Percentiles rank a stretch among this genome's conserved stretches.
phyloP scores from a whole-genome alignment of 192 early-diverging fungal species.

The Gonapodya prolifera region DNA sequence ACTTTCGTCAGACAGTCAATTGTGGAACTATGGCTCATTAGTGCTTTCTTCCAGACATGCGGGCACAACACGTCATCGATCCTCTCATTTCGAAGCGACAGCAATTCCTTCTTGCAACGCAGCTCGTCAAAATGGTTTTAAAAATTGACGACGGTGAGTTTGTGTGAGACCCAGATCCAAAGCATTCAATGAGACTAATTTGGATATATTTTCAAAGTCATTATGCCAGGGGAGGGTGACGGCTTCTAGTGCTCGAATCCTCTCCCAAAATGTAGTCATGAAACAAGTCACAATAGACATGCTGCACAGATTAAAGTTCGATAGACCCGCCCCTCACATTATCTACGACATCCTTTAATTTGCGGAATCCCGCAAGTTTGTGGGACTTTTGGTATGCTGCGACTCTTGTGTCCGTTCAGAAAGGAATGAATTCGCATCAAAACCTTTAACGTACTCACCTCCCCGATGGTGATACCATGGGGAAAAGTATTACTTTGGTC shows the following conservation, averaged over 20 bases:
- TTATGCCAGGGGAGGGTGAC: constrained; percentile 13
- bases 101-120: constrained; percentile 93
- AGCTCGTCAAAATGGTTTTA: constrained; percentile 97
- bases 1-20: constrained; percentile 5
- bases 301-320: background rate
- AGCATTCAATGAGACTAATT: background rate
- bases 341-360: background rate
- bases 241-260: background rate
- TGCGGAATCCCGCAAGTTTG: background rate
- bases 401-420: background rate
- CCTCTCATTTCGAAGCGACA: constrained; percentile 98
- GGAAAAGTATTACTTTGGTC: background rate
- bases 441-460: background rate
- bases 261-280: background rate
- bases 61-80: constrained; percentile 95
- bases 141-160: constrained; percentile 75
- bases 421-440: background rate
- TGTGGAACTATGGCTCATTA: constrained; percentile 9
- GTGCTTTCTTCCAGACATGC: constrained; percentile 60
- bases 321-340: background rate
- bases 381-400: background rate
- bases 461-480: background rate
- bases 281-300: background rate
- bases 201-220: constrained; percentile 7
- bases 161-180: background rate